Conservation (phyloP, 306 rosid genomes). For the Leucaena leucocephala region DNA sequence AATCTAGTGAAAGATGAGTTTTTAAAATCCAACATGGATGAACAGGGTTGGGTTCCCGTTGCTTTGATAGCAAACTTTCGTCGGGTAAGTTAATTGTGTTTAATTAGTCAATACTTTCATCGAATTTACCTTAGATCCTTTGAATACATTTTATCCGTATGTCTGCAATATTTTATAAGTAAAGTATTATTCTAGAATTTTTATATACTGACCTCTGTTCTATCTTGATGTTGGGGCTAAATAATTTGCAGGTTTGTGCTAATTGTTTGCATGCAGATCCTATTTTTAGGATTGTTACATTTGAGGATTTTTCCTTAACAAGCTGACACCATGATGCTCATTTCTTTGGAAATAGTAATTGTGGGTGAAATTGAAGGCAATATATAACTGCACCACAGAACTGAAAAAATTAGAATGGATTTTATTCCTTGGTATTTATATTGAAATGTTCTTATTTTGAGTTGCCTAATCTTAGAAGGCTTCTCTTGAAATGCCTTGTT, state of each 20-base stretch:
- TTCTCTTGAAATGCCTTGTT: background rate
- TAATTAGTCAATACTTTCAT: slow-evolving; percentile 15
- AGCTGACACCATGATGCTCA: background rate
- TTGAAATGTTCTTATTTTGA: background rate
- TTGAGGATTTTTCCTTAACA: background rate
- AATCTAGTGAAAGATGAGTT: slow-evolving; percentile 64
- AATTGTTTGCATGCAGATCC: background rate
- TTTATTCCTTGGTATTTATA: background rate
- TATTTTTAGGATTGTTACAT: background rate
- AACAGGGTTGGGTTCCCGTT: slow-evolving; percentile 76
- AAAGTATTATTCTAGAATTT: background rate
- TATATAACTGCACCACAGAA: background rate
- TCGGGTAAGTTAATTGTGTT: slow-evolving; percentile 57
- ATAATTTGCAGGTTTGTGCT: background rate
- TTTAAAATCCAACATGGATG: slow-evolving; percentile 71
- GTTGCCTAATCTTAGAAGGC: slow-evolving; percentile 8
- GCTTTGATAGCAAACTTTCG: slow-evolving; percentile 63
- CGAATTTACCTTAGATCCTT: background rate
- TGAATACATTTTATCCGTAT: background rate
- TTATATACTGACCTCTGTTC: background rate
- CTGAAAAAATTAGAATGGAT: background rate
- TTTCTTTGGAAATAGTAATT: background rate
- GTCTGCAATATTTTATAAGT: background rate
- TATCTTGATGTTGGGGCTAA: slow-evolving; percentile 8
- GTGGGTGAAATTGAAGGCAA: slow-evolving; percentile 1